These are phyloP conservation scores for Buxus sempervirens DNA, from an alignment of 164 flowering plant species.

Conservation along the genomic window DNA sequence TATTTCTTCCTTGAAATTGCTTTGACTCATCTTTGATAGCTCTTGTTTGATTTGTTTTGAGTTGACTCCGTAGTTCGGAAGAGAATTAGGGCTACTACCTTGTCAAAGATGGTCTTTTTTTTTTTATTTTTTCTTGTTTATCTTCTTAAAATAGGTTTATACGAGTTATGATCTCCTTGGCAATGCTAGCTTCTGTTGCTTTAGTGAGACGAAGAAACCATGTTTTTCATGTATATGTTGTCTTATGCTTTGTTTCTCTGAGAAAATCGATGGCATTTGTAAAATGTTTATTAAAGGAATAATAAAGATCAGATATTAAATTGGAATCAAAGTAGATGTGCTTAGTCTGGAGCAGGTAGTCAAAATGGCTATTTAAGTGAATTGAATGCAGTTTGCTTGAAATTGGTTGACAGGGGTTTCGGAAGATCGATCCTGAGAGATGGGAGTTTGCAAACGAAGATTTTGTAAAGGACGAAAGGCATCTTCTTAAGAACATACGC, in stretches of 20 bases:
- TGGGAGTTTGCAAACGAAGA: slow-evolving; percentile 98
- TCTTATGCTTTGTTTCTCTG: not conserved
- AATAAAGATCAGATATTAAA: too few species aligned
- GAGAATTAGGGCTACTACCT: not conserved
- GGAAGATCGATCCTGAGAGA: slow-evolving; percentile 84
- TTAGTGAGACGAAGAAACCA: too few species aligned
- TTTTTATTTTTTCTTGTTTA: too few species aligned
- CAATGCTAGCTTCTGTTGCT: not conserved
- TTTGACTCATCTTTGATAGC: not conserved
- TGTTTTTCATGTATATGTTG: not conserved
- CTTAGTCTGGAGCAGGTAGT: not conserved
- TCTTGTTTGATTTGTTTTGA: not conserved
- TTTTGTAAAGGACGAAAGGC: slow-evolving; percentile 78
- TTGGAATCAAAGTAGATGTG: too few species aligned
- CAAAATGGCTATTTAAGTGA: not conserved
- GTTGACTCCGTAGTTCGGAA: not conserved
- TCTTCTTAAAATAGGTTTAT: not conserved
- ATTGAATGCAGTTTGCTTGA: not conserved
- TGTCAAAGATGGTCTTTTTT: too few species aligned
- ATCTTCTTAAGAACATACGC: slow-evolving; percentile 85
- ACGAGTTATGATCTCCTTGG: not conserved
- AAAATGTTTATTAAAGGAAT: too few species aligned
- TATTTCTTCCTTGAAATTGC: not conserved
- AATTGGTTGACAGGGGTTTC: slow-evolving; percentile 61
- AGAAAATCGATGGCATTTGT: not conserved